Base-by-base conservation (phyloP, 345 rosid species). In the Aquilaria malaccensis region DNA sequence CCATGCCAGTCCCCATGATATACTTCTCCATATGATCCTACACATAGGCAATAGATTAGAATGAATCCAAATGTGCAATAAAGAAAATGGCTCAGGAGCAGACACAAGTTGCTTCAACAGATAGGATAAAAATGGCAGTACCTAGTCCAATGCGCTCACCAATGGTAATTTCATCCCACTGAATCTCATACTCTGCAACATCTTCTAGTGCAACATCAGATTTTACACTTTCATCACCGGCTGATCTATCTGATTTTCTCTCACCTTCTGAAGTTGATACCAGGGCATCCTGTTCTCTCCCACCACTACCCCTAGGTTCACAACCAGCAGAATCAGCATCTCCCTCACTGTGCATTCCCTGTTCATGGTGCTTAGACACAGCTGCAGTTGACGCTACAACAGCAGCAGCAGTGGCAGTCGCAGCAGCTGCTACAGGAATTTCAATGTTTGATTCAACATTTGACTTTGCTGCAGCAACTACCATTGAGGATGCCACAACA, bases 111-210 rank as follows among this genome's bases (percentile, higher is more conserved):
- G 5, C 43, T 37, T 37, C 5, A 37, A 37, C 5, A 37, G 43
- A 37, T 3, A 37, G 43, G 43, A 9, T 37, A 37, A 4, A 37
- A 37, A 22, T 37, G 76, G 49, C 62, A 45, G 68, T 92, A 92
- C 98, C 98, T 45, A 92, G 96, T 77, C 96, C 98, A 61, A 92
- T 86, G 45, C 98, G 95, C 67, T 92, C 95, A 56, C 96, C 98
- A 86, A 92, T 68, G 59, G 83, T 75, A 71, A 92, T 80, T 67
- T 88, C 98, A 45, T 86, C 98, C 95, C 89, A 92, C 11, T 67
- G 84, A 72, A 92, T 86, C 84, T 92, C 96, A 45, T 84, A 86
- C 51, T 91, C 96, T 11, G 88, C 95, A 67, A 88, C 95, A 74
- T 85, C 96, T 72, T 86, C 98, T 52, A 84, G 73, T 15, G 76